Evolutionary conservation across 2,329 filamentous ascomycete genomes (phyloP).

Genomic region (Hypoxylon sp.): DNA sequence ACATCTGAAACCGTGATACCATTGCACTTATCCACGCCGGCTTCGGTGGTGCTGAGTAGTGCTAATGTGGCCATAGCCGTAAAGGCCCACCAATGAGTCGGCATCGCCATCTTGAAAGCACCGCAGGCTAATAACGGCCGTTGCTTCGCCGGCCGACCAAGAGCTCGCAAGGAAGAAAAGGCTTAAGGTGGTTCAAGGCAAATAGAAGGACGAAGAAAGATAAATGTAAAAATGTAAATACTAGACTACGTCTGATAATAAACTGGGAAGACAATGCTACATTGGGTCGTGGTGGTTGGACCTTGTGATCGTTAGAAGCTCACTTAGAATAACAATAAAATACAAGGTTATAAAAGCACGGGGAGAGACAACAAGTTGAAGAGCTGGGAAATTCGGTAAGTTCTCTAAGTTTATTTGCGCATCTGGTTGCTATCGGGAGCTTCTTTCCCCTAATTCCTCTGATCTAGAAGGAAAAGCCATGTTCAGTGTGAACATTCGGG

Average conservation of each 20-base stretch:
- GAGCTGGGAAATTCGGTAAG: no score
- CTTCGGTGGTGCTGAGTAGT: background rate
- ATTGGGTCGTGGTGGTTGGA: constrained; percentile 4
- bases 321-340: constrained; percentile 1
- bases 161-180: background rate
- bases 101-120: constrained; percentile 11
- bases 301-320: constrained; percentile 1
- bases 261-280: constrained; percentile 6
- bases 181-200: background rate
- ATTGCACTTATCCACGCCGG: constrained; percentile 9
- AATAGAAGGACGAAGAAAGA: background rate
- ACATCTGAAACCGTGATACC: constrained; percentile 21
- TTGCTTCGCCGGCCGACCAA: background rate
- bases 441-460: no score
- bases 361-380: background rate
- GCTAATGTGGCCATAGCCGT: constrained; percentile 1
- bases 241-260: constrained; percentile 14
- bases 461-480: no score
- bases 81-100: background rate
- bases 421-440: no score
- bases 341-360: background rate
- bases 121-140: background rate
- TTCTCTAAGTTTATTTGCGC: no score
- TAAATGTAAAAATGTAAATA: constrained; percentile 2
- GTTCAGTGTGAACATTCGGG: no score